Base-by-base conservation (phyloP, 1,139 yeast genomes). In the Nematodospora anomalae region DNA sequence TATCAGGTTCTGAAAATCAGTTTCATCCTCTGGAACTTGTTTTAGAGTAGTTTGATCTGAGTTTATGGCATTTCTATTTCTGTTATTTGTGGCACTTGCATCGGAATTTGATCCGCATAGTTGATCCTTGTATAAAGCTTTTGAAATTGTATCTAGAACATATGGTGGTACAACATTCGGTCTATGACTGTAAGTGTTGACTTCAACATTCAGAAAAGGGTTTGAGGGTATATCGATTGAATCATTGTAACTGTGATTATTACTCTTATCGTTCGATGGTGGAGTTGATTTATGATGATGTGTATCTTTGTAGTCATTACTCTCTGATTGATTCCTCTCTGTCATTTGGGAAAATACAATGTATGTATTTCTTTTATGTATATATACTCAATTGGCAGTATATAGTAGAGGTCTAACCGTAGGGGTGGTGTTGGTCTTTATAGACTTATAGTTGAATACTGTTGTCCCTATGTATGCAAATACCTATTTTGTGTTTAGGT, bases 61-160 rank as follows among this genome's bases (percentile, higher is more conserved):
- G 8, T 18, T 6, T 6, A 18, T 18, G 16, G 12, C 10, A 27
- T 23, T 21, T 20, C 14, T 24, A 22, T 30, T 23, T 9, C 4
- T 18, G 20, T 12, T 10, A 26, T n/a, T 26, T 8, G 18, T 15
- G 10, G 28, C 10, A 23, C 23, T 12, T 14, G 23, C 8, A 16
- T 16, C 7, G 24, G 28, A 10, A 16, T 32, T 31, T 9, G 21
- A 13, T 18, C 6, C 8, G 8, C 8, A 18, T 18, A 18, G 21
- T 18, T 66, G 69, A 23, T 66, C 72, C 43, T 58, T 62, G 48
- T 58, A 60, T 47, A 71, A 71, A 2, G 67, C 73, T 48, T 65
- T 70, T 0, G 79, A 64, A 12, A 80, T 54, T 24, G 76, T 65
- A 43, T 79, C 83, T 26, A 80, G 55, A 0, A 78, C 85, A 53